Evolutionary conservation across 148 eudicot genomes (phyloP).

Genomic region (Silene uniflora): DNA sequence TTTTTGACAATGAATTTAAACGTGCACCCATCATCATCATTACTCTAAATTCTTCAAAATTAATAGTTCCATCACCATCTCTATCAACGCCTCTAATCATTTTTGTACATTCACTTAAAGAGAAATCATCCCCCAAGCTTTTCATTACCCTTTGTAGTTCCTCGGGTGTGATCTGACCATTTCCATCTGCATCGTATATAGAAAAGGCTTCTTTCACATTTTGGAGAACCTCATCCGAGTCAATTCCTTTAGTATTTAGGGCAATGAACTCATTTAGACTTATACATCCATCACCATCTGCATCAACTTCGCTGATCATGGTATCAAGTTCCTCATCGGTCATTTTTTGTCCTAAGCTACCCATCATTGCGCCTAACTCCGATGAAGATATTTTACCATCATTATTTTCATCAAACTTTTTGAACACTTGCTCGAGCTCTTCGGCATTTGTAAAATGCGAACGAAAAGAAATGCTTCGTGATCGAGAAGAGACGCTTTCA

Average conservation of each 20-base stretch:
- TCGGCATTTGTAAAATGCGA: conserved; percentile 16
- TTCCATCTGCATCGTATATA: conserved; percentile 33
- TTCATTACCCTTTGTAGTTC: conserved; percentile 35
- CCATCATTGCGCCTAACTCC: conserved; percentile 29
- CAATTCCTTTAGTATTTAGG: conserved; percentile 25
- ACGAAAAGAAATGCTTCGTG: conserved; percentile 12
- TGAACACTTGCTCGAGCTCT: conserved; percentile 31
- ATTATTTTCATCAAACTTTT: conserved; percentile 31
- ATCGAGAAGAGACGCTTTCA: not conserved
- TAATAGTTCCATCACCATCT: conserved; percentile 32
- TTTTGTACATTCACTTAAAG: conserved; percentile 25
- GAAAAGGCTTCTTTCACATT: conserved; percentile 28
- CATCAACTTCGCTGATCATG: conserved; percentile 27
- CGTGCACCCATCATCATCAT: conserved; percentile 39
- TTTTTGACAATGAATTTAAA: conserved; percentile 12
- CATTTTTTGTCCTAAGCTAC: conserved; percentile 28
- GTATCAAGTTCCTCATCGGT: conserved; percentile 17
- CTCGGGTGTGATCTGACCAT: conserved; percentile 28
- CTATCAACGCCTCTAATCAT: conserved; percentile 34
- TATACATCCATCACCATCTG: conserved; percentile 32
- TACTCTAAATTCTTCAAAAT: conserved; percentile 29
- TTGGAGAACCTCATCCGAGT: conserved; percentile 20
- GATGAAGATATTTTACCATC: conserved; percentile 28
- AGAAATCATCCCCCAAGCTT: conserved; percentile 29
- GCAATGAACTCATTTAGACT: conserved; percentile 25